Evolutionary conservation across 208 protist species (phyloP), one percentile per base, ranked within the genome.

Genomic region (Acanthamoeba lenticulata): DNA sequence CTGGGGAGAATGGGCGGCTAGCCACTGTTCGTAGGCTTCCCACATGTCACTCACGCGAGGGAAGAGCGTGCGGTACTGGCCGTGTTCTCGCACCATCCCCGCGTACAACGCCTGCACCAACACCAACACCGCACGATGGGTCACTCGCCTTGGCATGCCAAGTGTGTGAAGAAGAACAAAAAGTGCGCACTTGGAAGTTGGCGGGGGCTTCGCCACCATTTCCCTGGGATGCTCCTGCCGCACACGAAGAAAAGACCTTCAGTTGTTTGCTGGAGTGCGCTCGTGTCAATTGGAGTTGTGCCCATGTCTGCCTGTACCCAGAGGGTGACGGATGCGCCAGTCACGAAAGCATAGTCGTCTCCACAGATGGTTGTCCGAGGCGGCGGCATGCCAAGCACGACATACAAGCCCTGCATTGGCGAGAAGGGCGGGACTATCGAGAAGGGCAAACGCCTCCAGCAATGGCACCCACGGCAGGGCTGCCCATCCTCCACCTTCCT

Each of bases 1-100:
- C 6, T 19, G 44, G 11, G 44, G 74, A 17, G 42, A 2, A 24
- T 57, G 13, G 42, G 42, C 44, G 9, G 74, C 29, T 38, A 85
- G 74, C 74, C 74, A 85, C 5, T 6, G 5, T 42, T 85, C 42
- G 44, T 85, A 85, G 74, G 74, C 74, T 42, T 85, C 74, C 74
- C 74, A 85, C 74, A 85, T 85, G 44, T 85, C 74, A 42, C 74
- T 85, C 42, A 36, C n/a, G 42, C 17, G 13, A 5, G 74, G 42
- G 44, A 36, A 85, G 32, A 57, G 19, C 42, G 74, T 19, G n/a
- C 44, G 38, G 44, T 57, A 47, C 21, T 85, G 42, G 1, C 74
- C 44, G 19, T 85, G 44, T 42, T 85, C 44, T 27, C 55, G 13
- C 74, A 85, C 74, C 74, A 85, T 85, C 9, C 36, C 74, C n/a